Evolutionary conservation across 139 green algal species (phyloP), one percentile per base, ranked within the genome.

Genomic region (Diplosphaera chodatii): DNA sequence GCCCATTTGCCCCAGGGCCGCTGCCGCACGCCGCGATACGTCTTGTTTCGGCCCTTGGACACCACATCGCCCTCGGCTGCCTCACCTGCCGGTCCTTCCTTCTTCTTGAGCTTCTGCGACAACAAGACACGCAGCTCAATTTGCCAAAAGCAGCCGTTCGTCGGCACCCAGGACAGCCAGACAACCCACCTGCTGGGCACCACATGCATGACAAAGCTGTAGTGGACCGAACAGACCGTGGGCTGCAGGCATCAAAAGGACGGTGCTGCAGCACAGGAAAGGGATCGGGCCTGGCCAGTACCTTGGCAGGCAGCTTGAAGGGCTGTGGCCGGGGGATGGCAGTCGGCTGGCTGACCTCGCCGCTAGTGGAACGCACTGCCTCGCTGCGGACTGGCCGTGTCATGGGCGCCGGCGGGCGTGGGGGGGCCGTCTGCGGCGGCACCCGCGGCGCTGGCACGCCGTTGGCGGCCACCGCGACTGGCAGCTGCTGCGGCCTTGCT

Each of bases 1-100:
- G 95, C 95, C 91, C 87, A 95, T 70, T 98, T 99, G 63, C 94
- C 94, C 95, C 95, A 99, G 5, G 95, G 95, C 32, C 95, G 80
- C 76, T 98, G 95, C 28, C 95, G 80, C 13, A 99, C 95, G 4
- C 95, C 95, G 13, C 94, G 82, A 72, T 96, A 99, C 1, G 88
- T 92, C 80, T 94, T 94, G 79, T 88, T 88, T 33, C 86, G 87
- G 20, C 88, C 84, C 78, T 91, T 91, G n/a, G 80, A 87, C 4
- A 93, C 84, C 1, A 91, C 84, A 2, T 62, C 56, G 27, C 48
- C 48, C 48, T 59, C 48, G 13, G 13, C n/a, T n/a, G n/a, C 48
- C 16, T 23, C 48, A 10, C 13, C 48, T 25, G 18, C 48, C 16
- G 48, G 48, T 3, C 3, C 16, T 5, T 59, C 48, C 48, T 59